Evolutionary conservation across 169 alveolate species (phyloP), one percentile per base, ranked within the genome.

Genomic region (Plasmodium gallinaceum): DNA sequence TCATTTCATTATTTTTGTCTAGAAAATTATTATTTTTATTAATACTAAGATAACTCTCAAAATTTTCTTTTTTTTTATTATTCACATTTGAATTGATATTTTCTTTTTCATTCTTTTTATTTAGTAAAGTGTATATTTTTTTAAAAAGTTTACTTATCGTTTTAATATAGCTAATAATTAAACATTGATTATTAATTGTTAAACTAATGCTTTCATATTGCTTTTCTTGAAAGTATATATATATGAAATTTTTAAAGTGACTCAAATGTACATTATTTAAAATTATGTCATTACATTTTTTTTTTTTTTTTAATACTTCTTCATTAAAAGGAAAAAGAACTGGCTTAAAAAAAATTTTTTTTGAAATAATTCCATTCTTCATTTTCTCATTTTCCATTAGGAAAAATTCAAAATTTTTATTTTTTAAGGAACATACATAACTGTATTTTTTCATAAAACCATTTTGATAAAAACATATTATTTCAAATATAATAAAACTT

Each of bases 241-340:
- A 83, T 12, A 83, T 54, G 14, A 83, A 20, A 60, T 48, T 83
- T 22, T 83, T 83, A 46, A 57, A 83, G 57, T 32, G 12, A 62
- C 91, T 83, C 7, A 46, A 1, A 37, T 68, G 26, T 12, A 64
- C 58, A 24, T 69, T 83, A 32, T 83, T 37, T 62, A 83, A 42
- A 9, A 60, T 37, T 42, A 83, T 22, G 14, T 46, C 24, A 51
- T 83, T 83, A 5, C 8, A 42, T 32, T 43, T 68, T 57, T 68
- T 43, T 45, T 57, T 69, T 52, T 42, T 83, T 14, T 83, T 83
- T 43, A 83, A 43, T n/a, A 68, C 61, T 83, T 83, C 74, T 18
- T 83, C 91, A 45, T 83, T 83, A 83, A 83, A 83, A 18, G 91
- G 85, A 69, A 83, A 83, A 20, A 83, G 85, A 4, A 70, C 6